Base-by-base conservation (phyloP, 768 basidiomycete species). In the Suillus variegatus region DNA sequence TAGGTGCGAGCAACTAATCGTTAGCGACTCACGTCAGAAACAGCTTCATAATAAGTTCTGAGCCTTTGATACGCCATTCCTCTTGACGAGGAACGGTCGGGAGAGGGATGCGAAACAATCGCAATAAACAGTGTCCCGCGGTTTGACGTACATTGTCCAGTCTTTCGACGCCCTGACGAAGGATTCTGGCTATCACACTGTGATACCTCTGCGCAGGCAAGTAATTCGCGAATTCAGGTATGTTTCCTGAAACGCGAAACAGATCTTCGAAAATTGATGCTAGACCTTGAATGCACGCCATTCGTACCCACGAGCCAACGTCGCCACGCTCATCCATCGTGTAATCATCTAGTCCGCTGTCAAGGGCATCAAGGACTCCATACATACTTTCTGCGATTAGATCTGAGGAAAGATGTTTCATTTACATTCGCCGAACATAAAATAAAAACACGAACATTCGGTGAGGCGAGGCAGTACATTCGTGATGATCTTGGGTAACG, bases 241-340 rank as follows among this genome's bases (percentile, higher is more conserved):
- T 70, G n/a, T 67, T 70, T 61, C 64, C 70, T 32, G 85, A 81
- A 54, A 80, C 72, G 14, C 75, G 70, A 68, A 91, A 81, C 4
- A 93, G 71, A 32, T 84, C 78, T 70, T 82, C 79, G 52, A 85
- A 79, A 65, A 88, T 77, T 9, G 80, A 77, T 20, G 86, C 81
- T 63, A 95, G 77, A 12, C 90, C 90, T 55, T 81, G 82, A 60
- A 95, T 84, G 70, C 90, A 92, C 2, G 88, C 87, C 8, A 92
- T 84, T 67, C 97, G 92, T 61, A 95, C 85, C 95, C 95, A 97
- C 2, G 97, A 98, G 49, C 97, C 97, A 44, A 99, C 91, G 73
- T 99, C 97, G 5, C 97, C 97, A 68, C 97, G 88, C 74, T 97
- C 93, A 74, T 99, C 97, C 57, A 86, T 88, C 6, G 93, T 91